Percentiles rank a stretch among this genome's conserved stretches.
These are phyloP conservation scores for Taphrina betulina DNA, from an alignment of 1,139 yeast species.

Conservation along the genomic window DNA sequence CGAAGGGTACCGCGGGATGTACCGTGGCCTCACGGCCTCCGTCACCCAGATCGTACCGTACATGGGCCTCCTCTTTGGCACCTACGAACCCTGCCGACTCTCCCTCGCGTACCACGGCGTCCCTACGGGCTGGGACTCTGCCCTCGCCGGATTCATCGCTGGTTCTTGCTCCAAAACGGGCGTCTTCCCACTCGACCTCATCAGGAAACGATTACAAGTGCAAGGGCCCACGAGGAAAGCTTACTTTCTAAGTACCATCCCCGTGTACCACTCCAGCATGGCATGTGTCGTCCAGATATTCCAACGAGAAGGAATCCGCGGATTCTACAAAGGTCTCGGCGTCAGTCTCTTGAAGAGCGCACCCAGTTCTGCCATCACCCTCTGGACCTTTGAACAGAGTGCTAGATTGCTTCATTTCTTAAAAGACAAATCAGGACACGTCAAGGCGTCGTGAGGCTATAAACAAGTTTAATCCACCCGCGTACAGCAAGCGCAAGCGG, in stretches of 20 bases:
- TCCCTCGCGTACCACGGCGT: slow-evolving; percentile 34
- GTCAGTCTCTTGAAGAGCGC: slow-evolving; percentile 70
- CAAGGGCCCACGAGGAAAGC: slow-evolving; percentile 45
- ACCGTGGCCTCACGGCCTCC: slow-evolving; percentile 64
- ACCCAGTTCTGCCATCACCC: slow-evolving; percentile 60
- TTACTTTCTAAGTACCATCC: slow-evolving; percentile 32
- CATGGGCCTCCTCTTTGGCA: slow-evolving; percentile 44
- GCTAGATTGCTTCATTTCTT: slow-evolving; percentile 5
- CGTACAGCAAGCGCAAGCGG: no score
- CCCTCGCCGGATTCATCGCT: slow-evolving; percentile 70
- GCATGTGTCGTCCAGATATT: slow-evolving; percentile 66
- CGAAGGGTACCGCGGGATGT: slow-evolving; percentile 61
- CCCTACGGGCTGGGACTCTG: slow-evolving; percentile 54
- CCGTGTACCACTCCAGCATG: slow-evolving; percentile 44
- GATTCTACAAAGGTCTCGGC: slow-evolving; percentile 67
- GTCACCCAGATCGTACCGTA: slow-evolving; percentile 61
- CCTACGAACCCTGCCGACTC: slow-evolving; percentile 25
- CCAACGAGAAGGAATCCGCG: slow-evolving; percentile 58
- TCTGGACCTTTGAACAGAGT: slow-evolving; percentile 60
- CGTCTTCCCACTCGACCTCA: slow-evolving; percentile 82
- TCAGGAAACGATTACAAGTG: slow-evolving; percentile 77
- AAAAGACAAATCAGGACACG: no score
- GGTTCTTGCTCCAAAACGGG: slow-evolving; percentile 71
- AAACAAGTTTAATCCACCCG: no score
- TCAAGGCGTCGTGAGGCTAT: no score